A percentile compares a stretch with the other conserved stretches of the same genome.
Evolutionary conservation across 192 early-diverging fungal genomes (phyloP).

Genomic region (Coemansia sp.): DNA sequence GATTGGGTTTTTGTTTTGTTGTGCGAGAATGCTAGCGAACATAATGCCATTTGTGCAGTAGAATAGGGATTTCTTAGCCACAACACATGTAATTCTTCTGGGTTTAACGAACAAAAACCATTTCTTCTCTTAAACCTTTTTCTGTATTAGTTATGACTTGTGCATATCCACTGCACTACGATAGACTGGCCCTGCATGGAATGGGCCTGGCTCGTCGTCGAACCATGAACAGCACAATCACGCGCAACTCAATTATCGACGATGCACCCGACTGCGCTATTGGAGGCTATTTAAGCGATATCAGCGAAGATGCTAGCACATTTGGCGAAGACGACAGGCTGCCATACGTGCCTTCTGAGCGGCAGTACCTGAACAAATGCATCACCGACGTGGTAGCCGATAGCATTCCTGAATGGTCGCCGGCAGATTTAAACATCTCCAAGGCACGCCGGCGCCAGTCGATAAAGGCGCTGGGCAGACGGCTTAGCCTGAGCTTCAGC

Average conservation of each 20-base stretch:
- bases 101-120: too few relatives aligned
- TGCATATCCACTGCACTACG: slow-evolving; percentile 1
- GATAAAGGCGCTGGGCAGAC: slow-evolving; percentile 23
- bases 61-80: slow-evolving; percentile 8
- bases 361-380: slow-evolving; percentile 26
- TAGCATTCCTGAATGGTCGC: slow-evolving; percentile 1
- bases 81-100: slow-evolving; percentile 3
- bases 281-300: slow-evolving; percentile 38
- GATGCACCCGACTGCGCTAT: neutral
- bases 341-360: neutral
- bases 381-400: slow-evolving; percentile 8
- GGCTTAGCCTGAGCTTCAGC: slow-evolving; percentile 17
- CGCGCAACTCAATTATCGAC: neutral
- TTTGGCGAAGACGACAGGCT: neutral
- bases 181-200: neutral
- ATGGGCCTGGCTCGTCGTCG: slow-evolving; percentile 3
- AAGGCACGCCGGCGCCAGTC: slow-evolving; percentile 13
- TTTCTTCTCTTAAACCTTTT: too few relatives aligned
- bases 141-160: neutral
- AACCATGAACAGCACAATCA: neutral
- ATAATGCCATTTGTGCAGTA: neutral
- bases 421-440: neutral
- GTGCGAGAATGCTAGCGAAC: too few relatives aligned
- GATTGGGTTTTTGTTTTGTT: too few relatives aligned
- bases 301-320: slow-evolving; percentile 17